Conservation (phyloP, 1,284 basidiomycete species). For the Volvariella surrecta region DNA sequence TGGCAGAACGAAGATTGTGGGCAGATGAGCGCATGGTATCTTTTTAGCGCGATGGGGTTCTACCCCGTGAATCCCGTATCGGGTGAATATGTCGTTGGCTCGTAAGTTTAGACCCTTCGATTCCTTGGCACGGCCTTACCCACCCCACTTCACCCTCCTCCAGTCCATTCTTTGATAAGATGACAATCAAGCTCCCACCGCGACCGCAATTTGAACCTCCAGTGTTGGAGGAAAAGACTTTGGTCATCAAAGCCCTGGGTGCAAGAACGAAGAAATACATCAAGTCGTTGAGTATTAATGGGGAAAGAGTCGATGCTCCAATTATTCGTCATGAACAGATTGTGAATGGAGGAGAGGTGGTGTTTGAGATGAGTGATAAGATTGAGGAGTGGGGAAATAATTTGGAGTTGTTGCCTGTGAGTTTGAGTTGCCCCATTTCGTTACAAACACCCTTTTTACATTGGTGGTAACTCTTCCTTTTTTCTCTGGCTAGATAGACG, state of each 20-base stretch:
- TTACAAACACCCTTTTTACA: no score
- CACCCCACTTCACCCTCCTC: neutral
- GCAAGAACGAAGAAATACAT: constrained; percentile 53
- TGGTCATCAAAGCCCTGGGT: constrained; percentile 45
- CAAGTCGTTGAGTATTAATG: constrained; percentile 47
- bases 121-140: neutral
- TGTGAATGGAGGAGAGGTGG: constrained; percentile 42
- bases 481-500: no score
- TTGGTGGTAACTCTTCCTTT: no score
- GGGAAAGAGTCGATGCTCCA: constrained; percentile 28
- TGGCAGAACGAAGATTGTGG: constrained; percentile 80
- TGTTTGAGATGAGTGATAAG: constrained; percentile 56
- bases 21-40: constrained; percentile 85
- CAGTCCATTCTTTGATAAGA: constrained; percentile 59
- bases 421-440: neutral
- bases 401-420: constrained; percentile 1
- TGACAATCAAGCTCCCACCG: constrained; percentile 47
- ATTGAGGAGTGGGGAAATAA: constrained; percentile 27
- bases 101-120: constrained; percentile 34
- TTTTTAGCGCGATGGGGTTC: constrained; percentile 77
- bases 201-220: constrained; percentile 3
- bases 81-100: constrained; percentile 65
- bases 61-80: constrained; percentile 83
- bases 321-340: constrained; percentile 53
- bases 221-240: constrained; percentile 15